A percentile compares a stretch with the other conserved stretches of the same genome.
Conservation (phyloP, 2,329 filamentous ascomycete species). For the Gyromitra esculenta region DNA sequence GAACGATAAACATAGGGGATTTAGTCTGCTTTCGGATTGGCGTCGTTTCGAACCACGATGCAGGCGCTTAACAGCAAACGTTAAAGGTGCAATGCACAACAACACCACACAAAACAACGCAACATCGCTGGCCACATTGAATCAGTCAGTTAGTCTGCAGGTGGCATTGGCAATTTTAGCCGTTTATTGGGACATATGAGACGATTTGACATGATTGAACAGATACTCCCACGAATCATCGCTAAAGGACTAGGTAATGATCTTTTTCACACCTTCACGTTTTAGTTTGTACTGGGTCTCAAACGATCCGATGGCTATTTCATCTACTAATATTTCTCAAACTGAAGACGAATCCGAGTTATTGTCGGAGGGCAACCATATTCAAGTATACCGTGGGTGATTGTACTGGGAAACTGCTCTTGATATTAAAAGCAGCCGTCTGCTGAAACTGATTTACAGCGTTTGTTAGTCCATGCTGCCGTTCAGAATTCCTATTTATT, state of each 20-base stretch:
- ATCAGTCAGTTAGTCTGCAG: not conserved
- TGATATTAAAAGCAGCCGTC: too few species aligned
- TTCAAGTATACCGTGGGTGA: too few species aligned
- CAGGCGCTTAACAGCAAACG: constrained; percentile 29
- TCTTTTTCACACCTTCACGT: not conserved
- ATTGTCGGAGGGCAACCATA: too few species aligned
- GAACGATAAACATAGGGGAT: constrained; percentile 17
- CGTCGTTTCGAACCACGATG: not conserved
- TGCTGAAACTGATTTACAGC: too few species aligned
- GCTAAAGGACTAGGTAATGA: not conserved
- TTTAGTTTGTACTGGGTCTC: not conserved
- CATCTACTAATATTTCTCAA: not conserved
- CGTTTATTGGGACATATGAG: not conserved
- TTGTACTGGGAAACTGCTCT: too few species aligned
- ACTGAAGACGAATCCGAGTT: too few species aligned
- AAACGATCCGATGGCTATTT: not conserved
- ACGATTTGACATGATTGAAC: constrained; percentile 1
- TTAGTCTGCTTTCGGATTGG: not conserved
- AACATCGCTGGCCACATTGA: constrained; percentile 3
- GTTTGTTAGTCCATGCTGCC: too few species aligned
- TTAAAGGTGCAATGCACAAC: not conserved
- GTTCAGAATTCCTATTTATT: too few species aligned
- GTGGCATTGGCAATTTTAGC: not conserved
- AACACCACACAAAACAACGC: constrained; percentile 14
- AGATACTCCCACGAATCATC: not conserved